Conservation (phyloP, 805 yeast genomes). For the Candida ponderosae region DNA sequence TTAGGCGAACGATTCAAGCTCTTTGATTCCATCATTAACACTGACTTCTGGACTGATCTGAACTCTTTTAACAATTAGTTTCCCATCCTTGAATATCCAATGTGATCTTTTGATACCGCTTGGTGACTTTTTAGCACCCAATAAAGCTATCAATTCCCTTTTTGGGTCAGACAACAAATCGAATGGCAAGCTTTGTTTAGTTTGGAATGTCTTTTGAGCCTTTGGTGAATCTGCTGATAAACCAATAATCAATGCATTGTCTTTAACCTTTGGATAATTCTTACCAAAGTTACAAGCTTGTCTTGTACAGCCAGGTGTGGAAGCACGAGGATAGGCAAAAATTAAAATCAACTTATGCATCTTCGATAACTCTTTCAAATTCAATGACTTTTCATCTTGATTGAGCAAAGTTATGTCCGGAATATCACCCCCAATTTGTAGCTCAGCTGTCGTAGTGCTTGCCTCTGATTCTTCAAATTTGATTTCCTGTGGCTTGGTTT, state of each 20-base stretch:
- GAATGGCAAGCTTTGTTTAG: slow-evolving; percentile 67
- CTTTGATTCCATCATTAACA: slow-evolving; percentile 48
- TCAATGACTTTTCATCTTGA: slow-evolving; percentile 62
- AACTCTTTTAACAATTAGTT: slow-evolving; percentile 35
- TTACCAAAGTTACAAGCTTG: slow-evolving; percentile 88
- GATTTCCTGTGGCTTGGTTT: slow-evolving; percentile 5
- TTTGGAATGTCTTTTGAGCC: slow-evolving; percentile 69
- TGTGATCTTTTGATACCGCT: slow-evolving; percentile 82
- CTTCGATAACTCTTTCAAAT: slow-evolving; percentile 33
- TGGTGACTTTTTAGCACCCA: slow-evolving; percentile 83
- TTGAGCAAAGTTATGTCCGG: slow-evolving; percentile 59
- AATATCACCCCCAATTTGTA: slow-evolving; percentile 52
- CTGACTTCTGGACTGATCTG: slow-evolving; percentile 48
- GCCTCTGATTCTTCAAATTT: slow-evolving; percentile 4
- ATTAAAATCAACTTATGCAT: slow-evolving; percentile 41
- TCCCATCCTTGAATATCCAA: slow-evolving; percentile 81
- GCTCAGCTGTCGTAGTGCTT: slow-evolving; percentile 5
- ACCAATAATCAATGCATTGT: slow-evolving; percentile 63
- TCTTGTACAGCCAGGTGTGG: slow-evolving; percentile 94
- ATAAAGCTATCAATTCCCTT: slow-evolving; percentile 53
- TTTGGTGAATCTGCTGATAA: slow-evolving; percentile 75
- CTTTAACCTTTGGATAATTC: slow-evolving; percentile 43
- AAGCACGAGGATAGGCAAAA: slow-evolving; percentile 85
- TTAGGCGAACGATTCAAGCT: slow-evolving; percentile 23
- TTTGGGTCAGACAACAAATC: slow-evolving; percentile 72